A percentile compares a stretch with the other conserved stretches of the same genome.
Evolutionary conservation across 176 grass and related monocot genomes (phyloP).

Genomic region (Puccinellia tenuiflora): DNA sequence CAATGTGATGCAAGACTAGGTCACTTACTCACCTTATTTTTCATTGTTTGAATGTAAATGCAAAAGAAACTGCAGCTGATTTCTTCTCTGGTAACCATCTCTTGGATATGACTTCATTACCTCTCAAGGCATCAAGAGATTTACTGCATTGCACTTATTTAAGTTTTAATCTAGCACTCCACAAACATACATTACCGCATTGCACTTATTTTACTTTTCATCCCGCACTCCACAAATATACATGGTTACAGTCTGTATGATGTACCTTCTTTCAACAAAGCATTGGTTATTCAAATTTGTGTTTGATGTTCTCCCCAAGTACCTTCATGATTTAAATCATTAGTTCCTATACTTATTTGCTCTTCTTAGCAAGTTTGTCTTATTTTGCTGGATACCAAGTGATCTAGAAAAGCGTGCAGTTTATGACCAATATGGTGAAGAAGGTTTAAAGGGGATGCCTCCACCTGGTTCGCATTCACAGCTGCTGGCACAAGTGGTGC

Average conservation of each 20-base stretch:
- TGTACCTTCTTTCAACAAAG: neutral
- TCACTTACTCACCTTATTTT: neutral
- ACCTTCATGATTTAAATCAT: neutral
- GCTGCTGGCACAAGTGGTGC: slow-evolving; percentile 29
- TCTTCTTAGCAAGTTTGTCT: neutral
- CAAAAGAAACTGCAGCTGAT: neutral
- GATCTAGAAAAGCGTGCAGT: slow-evolving; percentile 62
- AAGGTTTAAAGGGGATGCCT: slow-evolving; percentile 70
- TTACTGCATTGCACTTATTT: too few species aligned
- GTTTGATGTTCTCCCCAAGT: neutral
- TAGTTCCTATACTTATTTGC: slow-evolving; percentile 9
- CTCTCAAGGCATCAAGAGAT: neutral
- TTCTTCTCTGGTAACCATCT: neutral
- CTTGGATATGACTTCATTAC: slow-evolving; percentile 3
- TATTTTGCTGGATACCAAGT: slow-evolving; percentile 44
- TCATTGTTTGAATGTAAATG: neutral
- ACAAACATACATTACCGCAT: too few species aligned
- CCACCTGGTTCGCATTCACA: slow-evolving; percentile 49
- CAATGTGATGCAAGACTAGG: neutral
- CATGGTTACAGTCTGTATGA: neutral
- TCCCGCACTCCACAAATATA: neutral
- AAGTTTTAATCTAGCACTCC: neutral
- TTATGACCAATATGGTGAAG: slow-evolving; percentile 72
- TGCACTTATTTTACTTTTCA: too few species aligned
- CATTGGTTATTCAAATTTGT: neutral